Evolutionary conservation across 2,329 filamentous ascomycete species (phyloP).

Genomic region (Aspergillus sp.): DNA sequence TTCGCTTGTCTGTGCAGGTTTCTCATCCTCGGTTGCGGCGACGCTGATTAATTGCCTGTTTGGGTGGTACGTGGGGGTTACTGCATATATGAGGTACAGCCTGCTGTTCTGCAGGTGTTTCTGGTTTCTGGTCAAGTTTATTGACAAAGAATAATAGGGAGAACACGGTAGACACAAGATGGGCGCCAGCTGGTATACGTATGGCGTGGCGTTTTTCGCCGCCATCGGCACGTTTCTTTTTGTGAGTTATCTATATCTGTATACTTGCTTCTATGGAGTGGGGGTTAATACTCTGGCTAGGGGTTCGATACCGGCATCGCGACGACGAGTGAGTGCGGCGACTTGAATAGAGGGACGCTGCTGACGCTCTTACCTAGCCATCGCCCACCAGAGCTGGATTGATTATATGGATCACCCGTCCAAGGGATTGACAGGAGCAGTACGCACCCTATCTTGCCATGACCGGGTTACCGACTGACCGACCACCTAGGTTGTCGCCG

Average conservation of each 20-base stretch:
- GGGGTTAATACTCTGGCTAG: constrained; percentile 26
- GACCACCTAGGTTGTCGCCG: constrained; percentile 48
- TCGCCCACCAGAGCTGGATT: constrained; percentile 59
- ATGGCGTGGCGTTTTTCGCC: constrained; percentile 55
- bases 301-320: constrained; percentile 61
- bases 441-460: constrained; percentile 20
- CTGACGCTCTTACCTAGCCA: constrained; percentile 38
- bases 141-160: neutral
- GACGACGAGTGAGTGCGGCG: constrained; percentile 50
- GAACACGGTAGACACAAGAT: neutral
- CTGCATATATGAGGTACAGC: neutral
- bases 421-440: constrained; percentile 54
- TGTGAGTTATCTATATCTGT: constrained; percentile 39
- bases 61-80: neutral
- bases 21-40: constrained; percentile 8
- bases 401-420: constrained; percentile 58
- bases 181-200: constrained; percentile 40
- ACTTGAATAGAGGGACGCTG: neutral
- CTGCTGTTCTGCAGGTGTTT: neutral
- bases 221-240: constrained; percentile 60
- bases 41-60: constrained; percentile 1
- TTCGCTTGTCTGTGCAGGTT: neutral
- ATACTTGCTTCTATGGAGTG: neutral
- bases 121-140: neutral
- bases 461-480: neutral